phyloP scores from a whole-genome alignment of 768 basidiomycete species.

The Mycena chlorophos region DNA sequence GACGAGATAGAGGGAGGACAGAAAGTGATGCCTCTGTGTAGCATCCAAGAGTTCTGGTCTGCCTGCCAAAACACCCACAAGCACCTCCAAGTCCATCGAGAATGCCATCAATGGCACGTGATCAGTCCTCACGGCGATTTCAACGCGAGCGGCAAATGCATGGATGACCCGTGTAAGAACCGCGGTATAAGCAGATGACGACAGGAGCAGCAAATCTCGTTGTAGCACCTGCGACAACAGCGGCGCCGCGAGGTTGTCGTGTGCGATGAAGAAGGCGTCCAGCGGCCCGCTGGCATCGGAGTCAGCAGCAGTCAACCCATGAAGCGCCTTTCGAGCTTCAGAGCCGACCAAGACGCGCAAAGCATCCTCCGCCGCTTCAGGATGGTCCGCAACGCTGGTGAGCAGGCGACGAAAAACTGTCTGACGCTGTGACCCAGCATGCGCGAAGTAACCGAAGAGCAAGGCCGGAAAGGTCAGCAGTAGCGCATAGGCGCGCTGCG shows the following conservation, averaged over 20 bases:
- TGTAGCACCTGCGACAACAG: slow-evolving; percentile 14
- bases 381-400: slow-evolving; percentile 36
- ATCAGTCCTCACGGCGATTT: not conserved
- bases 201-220: slow-evolving; percentile 13
- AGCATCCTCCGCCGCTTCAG: slow-evolving; percentile 34
- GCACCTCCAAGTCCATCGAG: slow-evolving; percentile 25
- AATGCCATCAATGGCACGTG: slow-evolving; percentile 5
- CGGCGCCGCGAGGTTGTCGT: not conserved
- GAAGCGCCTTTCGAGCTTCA: not conserved
- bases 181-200: slow-evolving; percentile 1
- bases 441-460: slow-evolving; percentile 52
- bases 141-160: slow-evolving; percentile 12
- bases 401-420: slow-evolving; percentile 54
- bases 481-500: slow-evolving; percentile 38
- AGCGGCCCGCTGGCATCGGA: slow-evolving; percentile 2
- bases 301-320: slow-evolving; percentile 5
- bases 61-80: slow-evolving; percentile 39
- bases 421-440: slow-evolving; percentile 37
- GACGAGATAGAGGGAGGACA: slow-evolving; percentile 50
- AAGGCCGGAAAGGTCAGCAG: slow-evolving; percentile 43
- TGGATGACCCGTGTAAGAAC: slow-evolving; percentile 8
- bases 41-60: slow-evolving; percentile 24
- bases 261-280: slow-evolving; percentile 12
- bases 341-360: slow-evolving; percentile 45
- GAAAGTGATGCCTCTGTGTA: slow-evolving; percentile 23